Evolutionary conservation across 2,329 filamentous ascomycete species (phyloP).

Genomic region (Diplodia corticola): DNA sequence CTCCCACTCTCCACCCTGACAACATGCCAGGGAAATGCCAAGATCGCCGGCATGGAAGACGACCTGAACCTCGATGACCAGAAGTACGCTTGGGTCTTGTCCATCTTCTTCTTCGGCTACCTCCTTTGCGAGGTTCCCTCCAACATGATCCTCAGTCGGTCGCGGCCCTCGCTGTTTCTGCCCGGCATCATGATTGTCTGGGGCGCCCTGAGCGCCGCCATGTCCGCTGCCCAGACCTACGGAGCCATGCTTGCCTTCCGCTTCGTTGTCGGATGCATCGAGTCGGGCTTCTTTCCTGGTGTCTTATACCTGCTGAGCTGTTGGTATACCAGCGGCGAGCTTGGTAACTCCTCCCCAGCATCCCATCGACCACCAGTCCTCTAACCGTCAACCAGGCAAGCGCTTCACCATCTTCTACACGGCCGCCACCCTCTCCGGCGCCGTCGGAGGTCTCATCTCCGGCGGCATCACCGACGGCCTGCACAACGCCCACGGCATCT

Average conservation of each 20-base stretch:
- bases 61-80: conserved; percentile 44
- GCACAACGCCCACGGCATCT: conserved; percentile 45
- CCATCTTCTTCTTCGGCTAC: conserved; percentile 62
- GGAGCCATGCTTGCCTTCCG: conserved; percentile 47
- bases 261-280: conserved; percentile 47
- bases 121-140: conserved; percentile 54
- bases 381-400: conserved; percentile 51
- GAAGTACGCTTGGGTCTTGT: conserved; percentile 43
- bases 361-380: not conserved
- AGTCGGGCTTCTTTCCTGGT: conserved; percentile 32
- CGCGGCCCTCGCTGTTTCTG: conserved; percentile 49
- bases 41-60: conserved; percentile 45
- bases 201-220: conserved; percentile 53
- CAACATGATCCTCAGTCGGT: conserved; percentile 62
- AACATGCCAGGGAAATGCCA: conserved; percentile 37
- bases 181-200: conserved; percentile 53
- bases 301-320: conserved; percentile 23
- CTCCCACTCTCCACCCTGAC: not conserved
- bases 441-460: conserved; percentile 62
- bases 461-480: conserved; percentile 58
- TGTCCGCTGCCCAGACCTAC: conserved; percentile 50
- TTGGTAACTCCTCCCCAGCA: not conserved
- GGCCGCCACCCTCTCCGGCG: conserved; percentile 58
- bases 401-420: conserved; percentile 63
- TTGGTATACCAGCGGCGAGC: conserved; percentile 23